Base-by-base conservation (phyloP, 192 early-diverging fungal genomes). In the Dissophora ornata region DNA sequence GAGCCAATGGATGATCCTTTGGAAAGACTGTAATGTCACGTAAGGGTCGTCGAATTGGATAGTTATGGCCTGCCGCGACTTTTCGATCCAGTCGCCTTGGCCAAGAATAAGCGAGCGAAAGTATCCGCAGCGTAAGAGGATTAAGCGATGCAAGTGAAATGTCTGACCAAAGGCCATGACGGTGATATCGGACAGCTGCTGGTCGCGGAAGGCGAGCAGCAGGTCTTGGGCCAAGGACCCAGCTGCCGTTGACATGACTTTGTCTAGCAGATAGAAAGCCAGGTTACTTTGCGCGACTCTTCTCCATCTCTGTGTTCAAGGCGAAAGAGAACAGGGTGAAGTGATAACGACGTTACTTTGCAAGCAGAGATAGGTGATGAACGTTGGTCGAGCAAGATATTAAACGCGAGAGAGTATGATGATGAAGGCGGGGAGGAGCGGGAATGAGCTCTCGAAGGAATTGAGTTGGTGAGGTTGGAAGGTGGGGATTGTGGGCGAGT, bases 1-100 rank as follows among this genome's bases (percentile, higher is more conserved):
- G 53, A 77, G 73, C 73, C 73, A 77, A 19, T 77, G 73, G 45
- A 77, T 67, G 47, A 77, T 77, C 25, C 73, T 51, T 42, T 77
- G 73, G n/a, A 77, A 77, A 9, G 73, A 61, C 47, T 67, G 44
- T 12, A 77, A 30, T 24, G 63, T 77, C 1, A 77, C 65, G 28
- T 77, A 66, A 9, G 63, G 63, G 38, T 67, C 59, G n/a, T 64
- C 73, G 54, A 77, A 77, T 3, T 65, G 57, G 25, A 77, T 59
- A 1, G 50, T 77, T 22, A 77, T 47, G 12, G 62, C 46, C 40
- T 77, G 73, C 7, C 65, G 57, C 2, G 58, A 62, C 54, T 77
- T 77, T 55, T 77, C 73, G 38, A 77, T 67, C 73, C 73, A 77
- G 28, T 77, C 73, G 13, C 57, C 73, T 12, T 77, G 64, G 10